These are phyloP conservation scores for Nadsonia starkeyi-henricii DNA, from an alignment of 1,139 yeast genomes.

Conservation along the genomic window DNA sequence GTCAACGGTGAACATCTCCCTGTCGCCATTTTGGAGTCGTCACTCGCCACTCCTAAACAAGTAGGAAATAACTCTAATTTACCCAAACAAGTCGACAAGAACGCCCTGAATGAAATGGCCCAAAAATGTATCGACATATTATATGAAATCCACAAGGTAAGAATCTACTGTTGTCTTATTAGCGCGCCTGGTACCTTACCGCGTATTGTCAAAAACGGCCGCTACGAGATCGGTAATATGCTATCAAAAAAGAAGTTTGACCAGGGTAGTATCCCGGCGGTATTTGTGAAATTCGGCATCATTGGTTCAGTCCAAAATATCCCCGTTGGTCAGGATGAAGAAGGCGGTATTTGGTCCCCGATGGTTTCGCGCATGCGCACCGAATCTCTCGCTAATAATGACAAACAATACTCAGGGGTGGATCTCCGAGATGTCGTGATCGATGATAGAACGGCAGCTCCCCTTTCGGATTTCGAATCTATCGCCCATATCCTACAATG, in stretches of 20 bases:
- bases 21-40: conserved; percentile 77
- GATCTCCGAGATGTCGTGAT: conserved; percentile 60
- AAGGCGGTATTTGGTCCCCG: conserved; percentile 79
- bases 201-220: conserved; percentile 68
- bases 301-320: conserved; percentile 52
- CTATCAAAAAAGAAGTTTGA: conserved; percentile 71
- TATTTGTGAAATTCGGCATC: conserved; percentile 69
- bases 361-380: conserved; percentile 47
- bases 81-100: conserved; percentile 24
- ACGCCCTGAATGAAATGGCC: conserved; percentile 57
- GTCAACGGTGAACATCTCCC: conserved; percentile 79
- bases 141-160: conserved; percentile 54
- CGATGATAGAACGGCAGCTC: conserved; percentile 66
- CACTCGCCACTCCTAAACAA: conserved; percentile 32
- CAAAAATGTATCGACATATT: conserved; percentile 60
- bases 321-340: conserved; percentile 65
- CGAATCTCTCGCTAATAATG: conserved; percentile 35
- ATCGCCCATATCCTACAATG: conserved; percentile 67
- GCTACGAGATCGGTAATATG: conserved; percentile 87
- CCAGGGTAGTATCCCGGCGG: conserved; percentile 62
- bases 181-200: conserved; percentile 78
- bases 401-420: conserved; percentile 60
- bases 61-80: conserved; percentile 2
- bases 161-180: conserved; percentile 70
- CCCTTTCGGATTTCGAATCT: conserved; percentile 56